Percentiles rank a stretch among this genome's conserved stretches.
These are phyloP conservation scores for Chlamydomonas sp. DNA, from an alignment of 139 green algal species.

Conservation along the genomic window DNA sequence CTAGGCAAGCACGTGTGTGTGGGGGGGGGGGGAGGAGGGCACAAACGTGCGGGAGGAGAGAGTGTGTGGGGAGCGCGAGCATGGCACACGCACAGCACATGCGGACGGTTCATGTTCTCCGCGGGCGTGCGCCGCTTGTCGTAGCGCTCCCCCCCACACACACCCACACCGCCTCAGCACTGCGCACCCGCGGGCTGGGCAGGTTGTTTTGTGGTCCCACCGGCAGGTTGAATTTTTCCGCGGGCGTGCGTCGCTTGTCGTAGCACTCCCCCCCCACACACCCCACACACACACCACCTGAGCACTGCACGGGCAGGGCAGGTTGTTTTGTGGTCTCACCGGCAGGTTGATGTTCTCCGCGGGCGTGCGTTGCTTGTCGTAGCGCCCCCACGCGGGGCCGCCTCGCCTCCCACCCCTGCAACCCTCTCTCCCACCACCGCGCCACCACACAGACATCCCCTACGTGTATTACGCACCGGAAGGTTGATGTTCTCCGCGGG, in stretches of 20 bases:
- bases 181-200: too few species aligned
- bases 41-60: too few species aligned
- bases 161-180: too few species aligned
- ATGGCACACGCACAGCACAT: too few species aligned
- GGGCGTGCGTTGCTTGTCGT: constrained; percentile 80
- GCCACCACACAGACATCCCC: constrained; percentile 14
- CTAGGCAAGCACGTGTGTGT: too few species aligned
- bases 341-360: constrained; percentile 98
- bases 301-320: too few species aligned
- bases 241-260: constrained; percentile 74
- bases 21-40: too few species aligned
- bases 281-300: too few species aligned
- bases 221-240: constrained; percentile 97
- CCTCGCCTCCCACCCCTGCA: too few species aligned
- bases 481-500: constrained; percentile 97
- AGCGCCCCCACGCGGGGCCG: constrained; percentile 94
- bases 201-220: too few species aligned
- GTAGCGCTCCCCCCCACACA: constrained; percentile 89
- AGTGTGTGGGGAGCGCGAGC: too few species aligned
- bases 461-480: constrained; percentile 45
- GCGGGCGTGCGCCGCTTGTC: constrained; percentile 75
- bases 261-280: constrained; percentile 91
- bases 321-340: too few species aligned
- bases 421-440: constrained; percentile 19
- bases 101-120: constrained; percentile 98